Evolutionary conservation across 2,329 filamentous ascomycete genomes (phyloP).

Genomic region (Aspergillus latus): DNA sequence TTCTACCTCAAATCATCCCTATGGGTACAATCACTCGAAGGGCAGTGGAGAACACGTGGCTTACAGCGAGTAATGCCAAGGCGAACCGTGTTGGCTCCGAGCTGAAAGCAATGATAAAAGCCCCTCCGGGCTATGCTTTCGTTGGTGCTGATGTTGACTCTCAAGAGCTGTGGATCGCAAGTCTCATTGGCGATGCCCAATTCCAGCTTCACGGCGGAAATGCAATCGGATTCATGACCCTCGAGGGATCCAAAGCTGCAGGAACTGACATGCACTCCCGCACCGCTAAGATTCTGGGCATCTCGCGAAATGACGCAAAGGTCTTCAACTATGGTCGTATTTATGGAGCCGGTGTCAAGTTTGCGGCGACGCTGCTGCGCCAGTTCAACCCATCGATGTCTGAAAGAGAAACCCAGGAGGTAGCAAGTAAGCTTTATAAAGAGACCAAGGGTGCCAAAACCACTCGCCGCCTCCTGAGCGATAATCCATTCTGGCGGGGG

Average conservation of each 20-base stretch:
- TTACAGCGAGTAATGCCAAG: slow-evolving; percentile 97
- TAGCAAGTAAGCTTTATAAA: slow-evolving; percentile 77
- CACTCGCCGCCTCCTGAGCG: slow-evolving; percentile 67
- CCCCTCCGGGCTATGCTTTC: slow-evolving; percentile 86
- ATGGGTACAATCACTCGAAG: slow-evolving; percentile 97
- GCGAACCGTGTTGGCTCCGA: slow-evolving; percentile 94
- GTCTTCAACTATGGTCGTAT: slow-evolving; percentile 99
- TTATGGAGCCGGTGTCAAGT: slow-evolving; percentile 94
- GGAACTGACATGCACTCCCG: slow-evolving; percentile 94
- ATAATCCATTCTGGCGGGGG: slow-evolving; percentile 85
- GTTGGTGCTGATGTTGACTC: slow-evolving; percentile 98
- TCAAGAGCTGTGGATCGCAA: slow-evolving; percentile 97
- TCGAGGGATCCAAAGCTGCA: slow-evolving; percentile 91
- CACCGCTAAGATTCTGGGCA: slow-evolving; percentile 87
- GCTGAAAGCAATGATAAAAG: slow-evolving; percentile 93
- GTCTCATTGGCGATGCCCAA: slow-evolving; percentile 87
- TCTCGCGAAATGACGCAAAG: slow-evolving; percentile 92
- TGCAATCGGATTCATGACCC: slow-evolving; percentile 97
- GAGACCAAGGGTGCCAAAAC: slow-evolving; percentile 91
- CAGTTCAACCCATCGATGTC: slow-evolving; percentile 89
- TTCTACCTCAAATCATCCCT: slow-evolving; percentile 90
- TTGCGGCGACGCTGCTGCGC: slow-evolving; percentile 82
- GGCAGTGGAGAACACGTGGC: slow-evolving; percentile 96
- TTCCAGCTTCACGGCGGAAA: slow-evolving; percentile 96
- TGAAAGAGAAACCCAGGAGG: slow-evolving; percentile 73